Evolutionary conservation across 1,284 basidiomycete genomes (phyloP), one percentile per base, ranked within the genome.

Genomic region (Ustilago tritici): DNA sequence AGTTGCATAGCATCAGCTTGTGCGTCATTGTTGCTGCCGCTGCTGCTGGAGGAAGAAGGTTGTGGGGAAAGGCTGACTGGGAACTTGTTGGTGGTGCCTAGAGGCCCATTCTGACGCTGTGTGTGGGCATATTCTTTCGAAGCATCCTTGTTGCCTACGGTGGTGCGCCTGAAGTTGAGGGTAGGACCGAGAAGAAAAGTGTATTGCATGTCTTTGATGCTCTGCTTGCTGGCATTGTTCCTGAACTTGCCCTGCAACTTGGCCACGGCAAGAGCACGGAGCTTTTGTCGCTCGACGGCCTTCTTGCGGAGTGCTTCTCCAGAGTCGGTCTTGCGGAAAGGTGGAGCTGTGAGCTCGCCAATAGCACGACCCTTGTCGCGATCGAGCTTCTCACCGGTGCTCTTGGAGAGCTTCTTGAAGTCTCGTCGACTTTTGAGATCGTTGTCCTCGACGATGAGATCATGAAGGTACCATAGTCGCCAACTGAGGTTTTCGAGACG

Each of bases 401-500:
- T 64, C 50, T 70, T 69, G 55, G 67, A 70, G 46, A 80, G 64
- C 61, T 66, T 71, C 17, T 73, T 76, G 38, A 75, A 76, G n/a
- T 71, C 74, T 15, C 69, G 59, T 28, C 60, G 53, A 60, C 69
- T 76, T 54, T 74, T 73, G 60, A 70, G 53, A 47, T 80, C 75
- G 55, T 78, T 70, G 35, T 77, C 65, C 61, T 78, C 70, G 49
- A 76, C 79, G 61, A 70, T 71, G 43, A 76, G 76, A 38, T 76
- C 71, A 55, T 77, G 74, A 9, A 81, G 71, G 46, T 79, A 75
- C 81, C 81, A 82, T 19, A 82, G 59, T 5, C 81, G 49, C 81
- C 81, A 82, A 50, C 73, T 79, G 56, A 82, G 67, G 49, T 82
- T 82, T 46, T 82, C 81, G 56, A 81, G 75, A 19, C 81, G 73